Percentiles rank a stretch among this genome's conserved stretches.
phyloP scores from a whole-genome alignment of 2,329 filamentous ascomycete species.

The Fusarium tricinctum region DNA sequence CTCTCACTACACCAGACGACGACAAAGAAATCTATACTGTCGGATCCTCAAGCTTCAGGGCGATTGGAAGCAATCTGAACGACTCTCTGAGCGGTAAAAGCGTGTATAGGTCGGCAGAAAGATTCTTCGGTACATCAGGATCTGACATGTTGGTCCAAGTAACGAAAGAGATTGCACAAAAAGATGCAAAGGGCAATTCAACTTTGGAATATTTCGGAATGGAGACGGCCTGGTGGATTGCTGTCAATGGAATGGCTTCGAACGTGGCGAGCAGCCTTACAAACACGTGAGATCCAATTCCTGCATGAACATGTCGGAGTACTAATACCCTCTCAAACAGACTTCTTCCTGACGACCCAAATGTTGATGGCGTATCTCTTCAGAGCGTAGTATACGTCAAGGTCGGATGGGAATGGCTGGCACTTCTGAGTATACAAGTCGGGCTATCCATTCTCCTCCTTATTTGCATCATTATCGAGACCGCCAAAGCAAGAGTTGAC shows the following conservation, averaged over 20 bases:
- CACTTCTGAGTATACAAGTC: constrained; percentile 3
- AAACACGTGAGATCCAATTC: not conserved
- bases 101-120: not conserved
- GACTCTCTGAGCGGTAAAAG: not conserved
- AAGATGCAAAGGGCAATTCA: not conserved
- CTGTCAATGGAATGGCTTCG: not conserved
- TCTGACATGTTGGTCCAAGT: not conserved
- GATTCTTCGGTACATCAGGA: not conserved
- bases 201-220: not conserved
- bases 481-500: not conserved
- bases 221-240: constrained; percentile 1
- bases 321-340: not conserved
- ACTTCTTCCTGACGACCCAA: not conserved
- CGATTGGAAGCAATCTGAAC: not conserved
- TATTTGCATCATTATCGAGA: not conserved
- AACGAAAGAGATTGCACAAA: constrained; percentile 1
- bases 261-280: constrained; percentile 9
- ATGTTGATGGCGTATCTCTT: not conserved
- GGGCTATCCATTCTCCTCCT: not conserved
- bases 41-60: not conserved
- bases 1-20: not conserved
- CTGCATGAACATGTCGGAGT: too few relatives aligned
- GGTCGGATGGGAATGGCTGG: constrained; percentile 2
- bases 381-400: not conserved
- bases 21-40: not conserved